Evolutionary conservation across 805 yeast species (phyloP).

Genomic region (Scheffersomyces spartinae): DNA sequence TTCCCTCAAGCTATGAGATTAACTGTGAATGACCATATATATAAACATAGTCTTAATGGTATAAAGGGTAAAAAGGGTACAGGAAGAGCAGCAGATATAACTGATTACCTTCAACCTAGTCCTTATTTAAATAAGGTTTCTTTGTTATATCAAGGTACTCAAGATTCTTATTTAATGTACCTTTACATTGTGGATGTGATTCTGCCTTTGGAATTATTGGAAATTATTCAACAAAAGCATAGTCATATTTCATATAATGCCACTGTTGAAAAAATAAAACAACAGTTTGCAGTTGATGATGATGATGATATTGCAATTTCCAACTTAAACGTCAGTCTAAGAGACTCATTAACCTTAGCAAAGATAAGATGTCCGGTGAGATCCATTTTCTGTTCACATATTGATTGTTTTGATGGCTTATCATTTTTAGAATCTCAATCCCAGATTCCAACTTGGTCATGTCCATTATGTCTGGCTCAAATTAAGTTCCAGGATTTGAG

Average conservation of each 20-base stretch:
- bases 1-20: constrained; percentile 70
- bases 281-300: constrained; percentile 30
- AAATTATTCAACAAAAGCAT: constrained; percentile 18
- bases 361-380: constrained; percentile 65
- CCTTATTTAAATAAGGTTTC: constrained; percentile 32
- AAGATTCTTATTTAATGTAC: constrained; percentile 37
- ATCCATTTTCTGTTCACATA: constrained; percentile 61
- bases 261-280: constrained; percentile 37
- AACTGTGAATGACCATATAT: constrained; percentile 38
- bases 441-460: constrained; percentile 76
- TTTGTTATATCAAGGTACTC: constrained; percentile 48
- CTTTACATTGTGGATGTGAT: constrained; percentile 44
- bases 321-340: no score
- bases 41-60: constrained; percentile 56
- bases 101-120: constrained; percentile 29
- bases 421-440: constrained; percentile 65
- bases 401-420: constrained; percentile 80
- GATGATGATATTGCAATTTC: constrained; percentile 71
- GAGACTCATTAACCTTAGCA: constrained; percentile 69
- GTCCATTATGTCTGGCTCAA: constrained; percentile 65
- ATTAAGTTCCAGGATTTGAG: constrained; percentile 49
- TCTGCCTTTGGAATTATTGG: constrained; percentile 12
- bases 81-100: constrained; percentile 71
- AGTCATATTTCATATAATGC: constrained; percentile 50
- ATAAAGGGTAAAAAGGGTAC: constrained; percentile 69